Percentiles rank a stretch among this genome's conserved stretches.
These are phyloP conservation scores for Lepidium africanum DNA, from an alignment of 345 rosid species.

Conservation along the genomic window DNA sequence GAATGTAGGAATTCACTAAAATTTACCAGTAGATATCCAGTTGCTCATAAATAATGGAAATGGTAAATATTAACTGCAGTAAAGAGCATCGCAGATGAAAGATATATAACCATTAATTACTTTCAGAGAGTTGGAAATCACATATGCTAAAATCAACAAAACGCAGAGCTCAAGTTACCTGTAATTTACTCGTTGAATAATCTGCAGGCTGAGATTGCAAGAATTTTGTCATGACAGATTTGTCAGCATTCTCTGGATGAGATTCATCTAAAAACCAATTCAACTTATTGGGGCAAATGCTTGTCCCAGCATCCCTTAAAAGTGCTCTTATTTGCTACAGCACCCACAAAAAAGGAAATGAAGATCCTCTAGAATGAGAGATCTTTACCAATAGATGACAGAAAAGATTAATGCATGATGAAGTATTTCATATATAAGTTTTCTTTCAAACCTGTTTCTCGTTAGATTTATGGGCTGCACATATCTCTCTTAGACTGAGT, in stretches of 20 bases:
- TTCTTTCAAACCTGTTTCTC: constrained; percentile 64
- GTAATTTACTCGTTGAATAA: constrained; percentile 72
- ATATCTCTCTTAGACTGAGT: constrained; percentile 79
- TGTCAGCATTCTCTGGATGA: constrained; percentile 69
- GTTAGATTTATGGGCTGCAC: constrained; percentile 76
- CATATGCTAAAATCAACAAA: constrained; percentile 6
- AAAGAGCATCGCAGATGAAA: background rate
- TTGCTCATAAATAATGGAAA: background rate
- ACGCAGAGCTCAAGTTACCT: constrained; percentile 37
- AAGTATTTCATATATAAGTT: background rate
- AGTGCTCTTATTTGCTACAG: constrained; percentile 90
- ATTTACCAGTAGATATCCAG: background rate
- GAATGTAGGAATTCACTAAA: too few relatives aligned
- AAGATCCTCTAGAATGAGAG: background rate
- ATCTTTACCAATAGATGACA: background rate
- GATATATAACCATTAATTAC: background rate
- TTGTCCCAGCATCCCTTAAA: constrained; percentile 59
- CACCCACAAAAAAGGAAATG: constrained; percentile 3
- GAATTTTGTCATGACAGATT: constrained; percentile 72
- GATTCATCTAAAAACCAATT: constrained; percentile 76
- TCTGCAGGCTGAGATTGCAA: constrained; percentile 79
- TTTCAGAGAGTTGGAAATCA: background rate
- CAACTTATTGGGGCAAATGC: constrained; percentile 58
- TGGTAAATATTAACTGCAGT: background rate
- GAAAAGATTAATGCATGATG: background rate